These are phyloP conservation scores for Chamaecyparis obtusa DNA, from an alignment of 75 land plant genomes.

Conservation along the genomic window DNA sequence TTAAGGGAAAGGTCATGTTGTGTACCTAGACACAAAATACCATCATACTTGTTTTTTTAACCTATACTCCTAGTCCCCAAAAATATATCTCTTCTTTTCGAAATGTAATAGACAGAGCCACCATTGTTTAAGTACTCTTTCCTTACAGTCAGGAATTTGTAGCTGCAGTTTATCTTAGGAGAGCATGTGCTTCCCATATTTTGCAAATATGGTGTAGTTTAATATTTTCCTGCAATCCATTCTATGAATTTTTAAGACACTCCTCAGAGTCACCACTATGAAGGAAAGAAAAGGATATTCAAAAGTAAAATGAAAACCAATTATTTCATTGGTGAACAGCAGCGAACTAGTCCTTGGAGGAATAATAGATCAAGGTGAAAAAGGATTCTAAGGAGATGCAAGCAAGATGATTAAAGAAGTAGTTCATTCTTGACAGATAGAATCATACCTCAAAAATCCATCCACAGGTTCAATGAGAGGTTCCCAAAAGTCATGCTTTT, in stretches of 20 bases:
- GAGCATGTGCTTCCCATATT: no score
- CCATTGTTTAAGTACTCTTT: no score
- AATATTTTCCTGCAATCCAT: no score
- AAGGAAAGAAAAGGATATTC: not conserved
- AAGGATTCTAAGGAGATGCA: not conserved
- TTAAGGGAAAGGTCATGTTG: no score
- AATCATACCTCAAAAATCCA: conserved; percentile 76
- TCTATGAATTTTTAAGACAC: not conserved
- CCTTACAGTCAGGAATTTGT: no score
- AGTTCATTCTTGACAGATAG: not conserved
- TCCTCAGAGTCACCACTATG: not conserved
- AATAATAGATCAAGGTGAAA: not conserved
- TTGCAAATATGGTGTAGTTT: no score
- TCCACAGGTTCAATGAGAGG: conserved; percentile 89
- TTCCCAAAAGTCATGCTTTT: conserved; percentile 85
- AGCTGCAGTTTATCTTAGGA: no score
- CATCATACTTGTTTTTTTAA: no score
- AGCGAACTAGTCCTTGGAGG: not conserved
- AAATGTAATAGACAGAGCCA: no score
- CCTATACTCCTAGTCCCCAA: no score
- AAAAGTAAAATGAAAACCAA: not conserved
- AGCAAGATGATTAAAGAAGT: not conserved
- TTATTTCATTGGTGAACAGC: not conserved
- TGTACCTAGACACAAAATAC: no score
- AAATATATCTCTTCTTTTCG: no score